Base-by-base conservation (phyloP, 2,329 filamentous ascomycete species). In the Aciculosporium take region DNA sequence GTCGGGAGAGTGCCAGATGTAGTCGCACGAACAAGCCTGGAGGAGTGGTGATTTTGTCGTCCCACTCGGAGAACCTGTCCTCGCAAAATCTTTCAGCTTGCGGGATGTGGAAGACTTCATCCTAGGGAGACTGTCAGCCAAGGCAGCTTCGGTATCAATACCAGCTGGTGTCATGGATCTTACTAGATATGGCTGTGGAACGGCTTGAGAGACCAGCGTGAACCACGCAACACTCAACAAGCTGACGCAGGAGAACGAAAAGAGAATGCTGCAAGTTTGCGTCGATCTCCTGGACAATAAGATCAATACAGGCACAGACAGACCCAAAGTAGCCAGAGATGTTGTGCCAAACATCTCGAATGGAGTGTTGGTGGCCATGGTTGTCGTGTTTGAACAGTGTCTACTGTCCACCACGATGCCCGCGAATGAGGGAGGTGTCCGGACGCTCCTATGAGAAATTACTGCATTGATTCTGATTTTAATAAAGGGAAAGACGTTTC, bases 21-120 rank as follows among this genome's bases (percentile, higher is more conserved):
- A 17, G 24, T 31, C 18, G 17, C 36, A 32, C 18, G 12, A 32
- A 86, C 65, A 98, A 65, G 27, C 88, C 91, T 0, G 91, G 89
- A 0, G 91, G 91, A 1, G 91, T 98, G 0, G 91, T 98, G 56
- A 98, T 91, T 59, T 96, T 98, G 45, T 89, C 81, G 60, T 98
- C 88, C 91, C 91, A 98, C 42, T 84, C 70, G 10, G 60, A 57
- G 64, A 81, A 94, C 41, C 72, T 72, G 9, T 81, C 79, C 31
- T 72, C 59, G 59, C 88, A 95, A 59, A 94, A 98, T 24, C 74
- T 76, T 53, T 94, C 85, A 0, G 87, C 87, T 62, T 98, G 91
- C 0, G 86, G 84, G 18, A 95, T 80, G 58, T 98, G 85, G 48
- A 91, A 93, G 24, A 86, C 67, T 56, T 93, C 85, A 57, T 93